These are phyloP conservation scores for Auriscalpium vulgare DNA, from an alignment of 768 basidiomycete species.

Conservation along the genomic window DNA sequence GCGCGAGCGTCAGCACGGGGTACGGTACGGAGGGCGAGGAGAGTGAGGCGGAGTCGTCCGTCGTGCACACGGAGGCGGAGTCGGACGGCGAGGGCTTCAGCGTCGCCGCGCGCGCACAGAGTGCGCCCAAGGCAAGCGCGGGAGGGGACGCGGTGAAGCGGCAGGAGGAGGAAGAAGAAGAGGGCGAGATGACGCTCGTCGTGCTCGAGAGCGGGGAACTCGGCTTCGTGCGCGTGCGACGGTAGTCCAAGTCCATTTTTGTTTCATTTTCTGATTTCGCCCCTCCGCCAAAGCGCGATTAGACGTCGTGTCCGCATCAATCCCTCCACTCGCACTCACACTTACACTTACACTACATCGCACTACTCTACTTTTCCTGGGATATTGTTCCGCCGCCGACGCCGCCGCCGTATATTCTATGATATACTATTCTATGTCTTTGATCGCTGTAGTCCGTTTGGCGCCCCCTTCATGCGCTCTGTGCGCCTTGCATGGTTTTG, in stretches of 20 bases:
- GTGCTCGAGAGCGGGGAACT: conserved; percentile 14
- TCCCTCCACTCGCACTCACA: too few relatives aligned
- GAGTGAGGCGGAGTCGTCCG: conserved; percentile 12
- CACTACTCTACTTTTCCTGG: too few relatives aligned
- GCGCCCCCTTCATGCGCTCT: too few relatives aligned
- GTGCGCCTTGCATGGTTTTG: too few relatives aligned
- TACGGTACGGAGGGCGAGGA: conserved; percentile 11
- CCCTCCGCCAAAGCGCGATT: too few relatives aligned
- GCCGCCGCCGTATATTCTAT: too few relatives aligned
- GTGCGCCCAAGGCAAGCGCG: background rate
- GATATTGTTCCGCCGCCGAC: too few relatives aligned
- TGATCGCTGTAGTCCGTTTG: too few relatives aligned
- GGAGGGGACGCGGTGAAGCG: background rate
- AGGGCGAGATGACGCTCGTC: conserved; percentile 12
- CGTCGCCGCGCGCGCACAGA: background rate
- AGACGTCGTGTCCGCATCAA: too few relatives aligned
- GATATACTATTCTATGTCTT: too few relatives aligned
- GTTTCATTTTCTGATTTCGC: too few relatives aligned
- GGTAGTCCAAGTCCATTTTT: background rate
- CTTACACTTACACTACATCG: too few relatives aligned
- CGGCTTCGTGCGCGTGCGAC: conserved; percentile 9
- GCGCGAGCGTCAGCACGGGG: background rate
- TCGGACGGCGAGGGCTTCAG: conserved; percentile 6
- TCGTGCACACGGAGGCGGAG: conserved; percentile 14
- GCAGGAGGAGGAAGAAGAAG: conserved; percentile 3